These are phyloP conservation scores for Backusella psychrophila DNA, from an alignment of 192 early-diverging fungal species.

Conservation along the genomic window DNA sequence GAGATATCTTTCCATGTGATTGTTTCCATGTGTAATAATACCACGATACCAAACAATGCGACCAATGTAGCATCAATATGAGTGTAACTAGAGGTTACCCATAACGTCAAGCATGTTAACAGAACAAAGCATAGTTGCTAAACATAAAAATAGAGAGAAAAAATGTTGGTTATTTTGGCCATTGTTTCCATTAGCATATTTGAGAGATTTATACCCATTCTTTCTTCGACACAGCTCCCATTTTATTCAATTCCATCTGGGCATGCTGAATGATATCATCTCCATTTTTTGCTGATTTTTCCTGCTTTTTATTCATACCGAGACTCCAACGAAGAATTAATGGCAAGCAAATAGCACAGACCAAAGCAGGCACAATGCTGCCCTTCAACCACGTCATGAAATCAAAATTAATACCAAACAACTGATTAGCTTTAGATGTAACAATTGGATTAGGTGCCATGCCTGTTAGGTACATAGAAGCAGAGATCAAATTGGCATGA, in stretches of 20 bases:
- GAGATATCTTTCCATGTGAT: constrained; percentile 68
- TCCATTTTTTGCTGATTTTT: neutral
- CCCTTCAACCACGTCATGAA: constrained; percentile 64
- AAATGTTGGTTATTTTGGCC: neutral
- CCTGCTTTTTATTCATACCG: neutral
- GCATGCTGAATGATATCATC: constrained; percentile 20
- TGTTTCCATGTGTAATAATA: constrained; percentile 53
- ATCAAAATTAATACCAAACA: constrained; percentile 66
- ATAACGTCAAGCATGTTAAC: constrained; percentile 49
- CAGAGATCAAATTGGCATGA: constrained; percentile 69
- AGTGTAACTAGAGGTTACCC: constrained; percentile 51
- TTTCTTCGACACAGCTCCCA: constrained; percentile 9
- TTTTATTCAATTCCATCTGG: constrained; percentile 7
- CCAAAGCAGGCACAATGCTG: constrained; percentile 48
- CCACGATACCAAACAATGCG: constrained; percentile 58
- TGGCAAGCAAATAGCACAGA: constrained; percentile 10
- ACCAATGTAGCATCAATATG: constrained; percentile 63
- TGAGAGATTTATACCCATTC: constrained; percentile 7
- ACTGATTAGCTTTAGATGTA: constrained; percentile 49
- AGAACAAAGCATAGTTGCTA: constrained; percentile 44
- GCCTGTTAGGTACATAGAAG: constrained; percentile 69
- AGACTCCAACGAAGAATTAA: constrained; percentile 6
- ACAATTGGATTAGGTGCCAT: constrained; percentile 73
- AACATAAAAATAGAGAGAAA: neutral
- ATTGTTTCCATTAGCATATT: neutral